These are phyloP conservation scores for Breynia disticha DNA, from an alignment of 441 rosid species.

Conservation along the genomic window DNA sequence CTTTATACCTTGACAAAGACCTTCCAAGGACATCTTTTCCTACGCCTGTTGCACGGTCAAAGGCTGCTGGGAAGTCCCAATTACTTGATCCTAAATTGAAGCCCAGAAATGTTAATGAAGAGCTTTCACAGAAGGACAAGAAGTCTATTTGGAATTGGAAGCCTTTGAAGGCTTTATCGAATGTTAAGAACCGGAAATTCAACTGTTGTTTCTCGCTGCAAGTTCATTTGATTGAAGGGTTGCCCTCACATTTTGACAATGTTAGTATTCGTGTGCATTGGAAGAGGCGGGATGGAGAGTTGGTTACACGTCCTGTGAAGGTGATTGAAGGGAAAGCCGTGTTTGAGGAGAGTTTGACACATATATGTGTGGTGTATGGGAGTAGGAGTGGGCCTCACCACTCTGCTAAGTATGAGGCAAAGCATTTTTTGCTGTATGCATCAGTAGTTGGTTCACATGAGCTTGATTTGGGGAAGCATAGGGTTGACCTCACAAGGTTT, in stretches of 20 bases:
- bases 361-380: conserved; percentile 65
- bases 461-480: conserved; percentile 88
- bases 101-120: conserved; percentile 22
- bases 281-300: conserved; percentile 76
- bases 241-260: conserved; percentile 52
- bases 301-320: conserved; percentile 49
- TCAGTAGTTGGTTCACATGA: conserved; percentile 47
- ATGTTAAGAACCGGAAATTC: conserved; percentile 52
- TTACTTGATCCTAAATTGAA: conserved; percentile 30
- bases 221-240: conserved; percentile 62
- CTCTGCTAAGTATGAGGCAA: conserved; percentile 89
- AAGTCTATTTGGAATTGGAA: conserved; percentile 81
- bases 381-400: conserved; percentile 79
- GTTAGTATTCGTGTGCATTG: conserved; percentile 61
- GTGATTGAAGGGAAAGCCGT: conserved; percentile 55
- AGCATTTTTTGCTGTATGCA: conserved; percentile 78
- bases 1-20: conserved; percentile 52
- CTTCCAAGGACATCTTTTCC: conserved; percentile 27
- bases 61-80: conserved; percentile 33
- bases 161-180: conserved; percentile 71
- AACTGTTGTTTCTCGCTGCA: conserved; percentile 71
- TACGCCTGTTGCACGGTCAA: conserved; percentile 24
- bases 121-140: conserved; percentile 55
- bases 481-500: conserved; percentile 81
- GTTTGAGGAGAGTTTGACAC: conserved; percentile 64